Base-by-base conservation (phyloP, 257 asterid genomes). In the Osmanthus fragrans region DNA sequence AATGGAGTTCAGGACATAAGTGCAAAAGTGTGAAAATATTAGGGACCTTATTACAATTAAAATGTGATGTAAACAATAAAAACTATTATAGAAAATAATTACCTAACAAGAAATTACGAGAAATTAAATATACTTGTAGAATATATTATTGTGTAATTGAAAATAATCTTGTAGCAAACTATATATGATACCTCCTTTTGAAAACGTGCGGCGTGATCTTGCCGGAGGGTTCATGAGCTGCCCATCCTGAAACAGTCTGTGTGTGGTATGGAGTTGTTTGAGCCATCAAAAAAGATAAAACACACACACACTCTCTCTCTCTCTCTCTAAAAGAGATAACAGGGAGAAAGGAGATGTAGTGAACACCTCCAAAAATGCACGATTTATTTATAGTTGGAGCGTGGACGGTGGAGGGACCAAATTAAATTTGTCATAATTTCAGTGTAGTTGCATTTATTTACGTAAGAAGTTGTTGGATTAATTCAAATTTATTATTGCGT, bases 211-310 rank as follows among this genome's bases (percentile, higher is more conserved):
- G 89, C n/a, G 81, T 77, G 77, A 88, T 73, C 23, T 86, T 79
- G 76, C 86, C 92, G 0, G 86, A 82, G 18, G 80, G 2, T 65
- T 88, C 89, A 27, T 80, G 92, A 75, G 90, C 90, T 19, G 90
- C 92, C 92, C 92, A 88, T 18, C 90, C 92, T 4, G 85, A 80
- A 70, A 88, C 92, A 2, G 79, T 83, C 83, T 82, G 90, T 23
- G 89, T 86, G 84, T 88, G 92, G 67, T 88, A 84, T 70, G 84
- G 81, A 45, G 92, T 82, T 56, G 90, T 82, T 47, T 88, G 88
- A 66, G 92, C 89, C 92, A 88, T 88, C 27, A 25, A 25, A 25
- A 25, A 49, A 19, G 4, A 4, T 21, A 7, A n/a, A 3, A 58
- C 15, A 21, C 29, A 58, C 12, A 7, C 66, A 56, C 65, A 4